These are phyloP conservation scores for Podosphaera leucotricha DNA, from an alignment of 2,329 filamentous ascomycete species.

Conservation along the genomic window DNA sequence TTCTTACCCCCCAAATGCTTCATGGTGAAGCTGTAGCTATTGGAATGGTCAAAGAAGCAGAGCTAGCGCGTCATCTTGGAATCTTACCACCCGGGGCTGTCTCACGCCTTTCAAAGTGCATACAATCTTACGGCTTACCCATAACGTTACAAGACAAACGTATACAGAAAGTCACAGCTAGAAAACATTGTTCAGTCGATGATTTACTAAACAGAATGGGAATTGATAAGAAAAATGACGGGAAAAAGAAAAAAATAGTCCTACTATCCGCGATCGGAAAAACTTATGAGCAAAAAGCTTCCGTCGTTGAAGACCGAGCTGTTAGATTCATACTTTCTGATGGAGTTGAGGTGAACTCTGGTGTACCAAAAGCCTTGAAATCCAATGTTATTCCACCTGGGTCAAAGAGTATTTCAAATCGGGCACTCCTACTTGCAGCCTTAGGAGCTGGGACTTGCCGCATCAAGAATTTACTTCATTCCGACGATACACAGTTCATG, in stretches of 20 bases:
- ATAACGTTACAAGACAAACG: slow-evolving; percentile 66
- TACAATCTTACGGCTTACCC: slow-evolving; percentile 79
- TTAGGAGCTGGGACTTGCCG: slow-evolving; percentile 68
- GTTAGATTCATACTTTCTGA: slow-evolving; percentile 69
- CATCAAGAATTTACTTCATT: slow-evolving; percentile 81
- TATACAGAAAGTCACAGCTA: slow-evolving; percentile 59
- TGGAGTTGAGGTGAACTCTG: slow-evolving; percentile 48
- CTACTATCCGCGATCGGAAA: slow-evolving; percentile 74
- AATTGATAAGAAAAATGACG: slow-evolving; percentile 96
- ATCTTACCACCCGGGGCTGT: slow-evolving; percentile 70
- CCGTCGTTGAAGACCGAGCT: slow-evolving; percentile 62
- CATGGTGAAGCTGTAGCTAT: slow-evolving; percentile 93
- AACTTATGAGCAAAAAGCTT: slow-evolving; percentile 70
- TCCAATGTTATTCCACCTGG: slow-evolving; percentile 72
- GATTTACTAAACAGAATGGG: slow-evolving; percentile 79
- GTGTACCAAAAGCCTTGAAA: slow-evolving; percentile 38
- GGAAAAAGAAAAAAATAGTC: slow-evolving; percentile 85
- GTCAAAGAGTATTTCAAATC: slow-evolving; percentile 94
- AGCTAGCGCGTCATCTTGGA: slow-evolving; percentile 72
- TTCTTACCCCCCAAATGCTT: slow-evolving; percentile 81
- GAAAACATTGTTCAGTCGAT: slow-evolving; percentile 71
- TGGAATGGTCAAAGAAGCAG: slow-evolving; percentile 95
- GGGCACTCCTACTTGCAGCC: slow-evolving; percentile 80
- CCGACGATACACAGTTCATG: slow-evolving; percentile 95
- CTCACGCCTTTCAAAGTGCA: slow-evolving; percentile 73